Percentiles rank a stretch among this genome's conserved stretches.
Conservation (phyloP, 331 rosid genomes). For the Prunus yedoensis region DNA sequence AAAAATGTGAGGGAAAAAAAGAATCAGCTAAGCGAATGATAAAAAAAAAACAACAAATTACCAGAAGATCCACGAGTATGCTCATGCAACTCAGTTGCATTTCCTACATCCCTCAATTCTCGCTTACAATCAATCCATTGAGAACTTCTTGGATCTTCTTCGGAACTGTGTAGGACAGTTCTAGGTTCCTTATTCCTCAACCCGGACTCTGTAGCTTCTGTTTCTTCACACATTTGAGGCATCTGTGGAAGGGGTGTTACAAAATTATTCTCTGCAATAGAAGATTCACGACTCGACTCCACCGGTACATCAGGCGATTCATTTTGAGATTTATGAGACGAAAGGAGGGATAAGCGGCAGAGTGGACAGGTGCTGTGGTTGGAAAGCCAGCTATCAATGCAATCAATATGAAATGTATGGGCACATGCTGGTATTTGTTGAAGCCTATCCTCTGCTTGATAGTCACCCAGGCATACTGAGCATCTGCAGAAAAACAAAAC, state of each 20-base stretch:
- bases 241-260: conserved; percentile 11
- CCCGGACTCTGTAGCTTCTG: conserved; percentile 3
- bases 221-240: conserved; percentile 16
- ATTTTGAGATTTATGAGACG: conserved; percentile 23
- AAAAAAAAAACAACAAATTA: conserved; percentile 4
- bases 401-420: conserved; percentile 78
- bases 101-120: conserved; percentile 12
- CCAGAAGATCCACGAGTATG: conserved; percentile 13
- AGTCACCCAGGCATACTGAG: conserved; percentile 82
- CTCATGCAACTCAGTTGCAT: background rate
- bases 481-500: conserved; percentile 48
- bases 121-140: conserved; percentile 9
- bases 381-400: conserved; percentile 92
- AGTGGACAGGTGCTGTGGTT: conserved; percentile 86
- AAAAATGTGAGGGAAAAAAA: background rate
- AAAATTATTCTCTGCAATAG: conserved; percentile 5
- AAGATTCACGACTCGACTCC: conserved; percentile 18
- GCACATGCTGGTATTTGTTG: conserved; percentile 87
- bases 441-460: conserved; percentile 77
- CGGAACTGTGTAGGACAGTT: background rate
- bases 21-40: background rate
- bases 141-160: conserved; percentile 24
- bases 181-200: conserved; percentile 12
- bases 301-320: conserved; percentile 14
- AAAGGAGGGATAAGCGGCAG: conserved; percentile 65